Evolutionary conservation across 1,284 basidiomycete genomes (phyloP).

Genomic region (Puccinia hordei): DNA sequence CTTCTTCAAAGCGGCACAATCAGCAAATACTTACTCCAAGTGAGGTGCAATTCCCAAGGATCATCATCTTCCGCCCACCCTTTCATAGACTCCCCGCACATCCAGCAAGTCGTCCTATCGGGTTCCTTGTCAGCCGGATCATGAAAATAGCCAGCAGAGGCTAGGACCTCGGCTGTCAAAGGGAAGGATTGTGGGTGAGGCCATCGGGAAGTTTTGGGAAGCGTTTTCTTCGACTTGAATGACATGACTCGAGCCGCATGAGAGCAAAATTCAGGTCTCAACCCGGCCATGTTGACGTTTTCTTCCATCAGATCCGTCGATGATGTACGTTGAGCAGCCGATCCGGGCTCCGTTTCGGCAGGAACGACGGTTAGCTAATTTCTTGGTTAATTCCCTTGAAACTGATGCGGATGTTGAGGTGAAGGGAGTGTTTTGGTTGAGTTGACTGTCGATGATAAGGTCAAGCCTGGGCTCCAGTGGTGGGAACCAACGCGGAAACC

Average conservation of each 20-base stretch:
- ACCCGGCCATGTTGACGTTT: not conserved
- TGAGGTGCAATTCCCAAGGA: conserved; percentile 29
- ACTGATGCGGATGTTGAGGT: not conserved
- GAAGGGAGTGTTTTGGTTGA: not conserved
- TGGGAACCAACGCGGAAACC: too few species aligned
- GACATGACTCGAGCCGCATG: conserved; percentile 43
- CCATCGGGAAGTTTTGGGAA: conserved; percentile 35
- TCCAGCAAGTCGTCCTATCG: conserved; percentile 42
- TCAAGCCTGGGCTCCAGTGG: not conserved
- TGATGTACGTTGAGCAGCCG: not conserved
- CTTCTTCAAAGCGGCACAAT: not conserved
- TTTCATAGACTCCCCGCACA: conserved; percentile 43
- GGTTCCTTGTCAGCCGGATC: conserved; percentile 23
- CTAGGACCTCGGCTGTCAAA: conserved; percentile 27
- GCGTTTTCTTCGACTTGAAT: conserved; percentile 42
- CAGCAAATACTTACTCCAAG: conserved; percentile 6
- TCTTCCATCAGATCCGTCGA: conserved; percentile 15
- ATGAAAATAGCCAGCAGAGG: conserved; percentile 39
- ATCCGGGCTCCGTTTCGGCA: not conserved
- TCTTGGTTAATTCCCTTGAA: not conserved
- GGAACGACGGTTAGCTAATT: not conserved
- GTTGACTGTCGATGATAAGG: not conserved
- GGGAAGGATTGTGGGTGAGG: conserved; percentile 35
- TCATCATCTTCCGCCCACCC: conserved; percentile 34
- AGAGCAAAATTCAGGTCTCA: conserved; percentile 29